A percentile compares a stretch with the other conserved stretches of the same genome.
phyloP scores from a whole-genome alignment of 1,284 basidiomycete genomes.

The Flammula alnicola region DNA sequence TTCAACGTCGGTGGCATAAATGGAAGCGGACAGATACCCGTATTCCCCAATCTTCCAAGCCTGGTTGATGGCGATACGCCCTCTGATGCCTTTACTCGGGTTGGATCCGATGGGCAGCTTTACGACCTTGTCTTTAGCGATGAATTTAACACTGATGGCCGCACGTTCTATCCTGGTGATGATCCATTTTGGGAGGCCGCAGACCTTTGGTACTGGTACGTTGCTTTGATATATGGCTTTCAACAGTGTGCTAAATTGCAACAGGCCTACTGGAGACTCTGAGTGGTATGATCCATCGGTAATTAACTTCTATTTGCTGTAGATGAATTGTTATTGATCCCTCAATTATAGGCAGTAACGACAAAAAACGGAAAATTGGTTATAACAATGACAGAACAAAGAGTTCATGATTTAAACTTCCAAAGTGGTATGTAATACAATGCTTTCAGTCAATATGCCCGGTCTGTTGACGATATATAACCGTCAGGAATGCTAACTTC shows the following conservation, averaged over 20 bases:
- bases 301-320: constrained; percentile 26
- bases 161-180: constrained; percentile 79
- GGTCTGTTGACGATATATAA: background rate
- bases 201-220: constrained; percentile 73
- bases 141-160: constrained; percentile 85
- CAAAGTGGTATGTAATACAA: constrained; percentile 61
- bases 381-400: constrained; percentile 70
- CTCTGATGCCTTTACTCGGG: constrained; percentile 50
- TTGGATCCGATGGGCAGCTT: constrained; percentile 71
- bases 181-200: constrained; percentile 81
- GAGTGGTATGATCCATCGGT: constrained; percentile 86
- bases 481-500: constrained; percentile 69
- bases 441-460: background rate
- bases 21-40: constrained; percentile 70
- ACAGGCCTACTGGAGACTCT: constrained; percentile 80
- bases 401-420: constrained; percentile 77
- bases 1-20: constrained; percentile 85
- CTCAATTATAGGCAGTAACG: constrained; percentile 54
- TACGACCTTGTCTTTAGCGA: constrained; percentile 91
- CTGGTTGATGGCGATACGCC: constrained; percentile 79
- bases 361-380: constrained; percentile 76
- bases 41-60: constrained; percentile 56
- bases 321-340: background rate
- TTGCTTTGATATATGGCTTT: constrained; percentile 1
- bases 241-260: constrained; percentile 25